Evolutionary conservation across 2,329 filamentous ascomycete species (phyloP).

Genomic region (Erysiphe pulchra): DNA sequence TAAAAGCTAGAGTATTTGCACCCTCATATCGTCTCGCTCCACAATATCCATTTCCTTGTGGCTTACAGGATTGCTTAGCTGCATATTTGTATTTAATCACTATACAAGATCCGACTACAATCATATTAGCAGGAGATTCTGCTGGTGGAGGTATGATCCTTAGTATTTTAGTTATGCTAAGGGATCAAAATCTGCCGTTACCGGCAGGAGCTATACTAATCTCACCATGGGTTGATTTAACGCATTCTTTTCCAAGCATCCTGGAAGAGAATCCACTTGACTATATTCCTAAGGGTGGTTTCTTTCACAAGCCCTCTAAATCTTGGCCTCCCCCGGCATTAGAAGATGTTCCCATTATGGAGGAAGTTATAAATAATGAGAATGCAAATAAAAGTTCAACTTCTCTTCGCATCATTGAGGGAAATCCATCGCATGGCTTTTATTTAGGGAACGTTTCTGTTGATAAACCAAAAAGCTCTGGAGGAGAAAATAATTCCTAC

Average conservation of each 20-base stretch:
- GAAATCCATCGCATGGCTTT: too few relatives aligned
- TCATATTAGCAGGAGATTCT: constrained; percentile 76
- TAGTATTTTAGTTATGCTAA: constrained; percentile 50
- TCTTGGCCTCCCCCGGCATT: constrained; percentile 84
- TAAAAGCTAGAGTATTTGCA: constrained; percentile 73
- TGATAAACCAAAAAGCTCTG: too few relatives aligned
- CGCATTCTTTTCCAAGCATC: constrained; percentile 88
- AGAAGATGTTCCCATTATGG: constrained; percentile 34
- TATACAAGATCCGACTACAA: constrained; percentile 51
- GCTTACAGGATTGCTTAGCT: constrained; percentile 68
- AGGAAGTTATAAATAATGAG: constrained; percentile 22
- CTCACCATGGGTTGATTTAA: constrained; percentile 88
- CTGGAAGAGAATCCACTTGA: constrained; percentile 45
- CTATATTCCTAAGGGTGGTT: constrained; percentile 71
- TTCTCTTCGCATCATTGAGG: too few relatives aligned
- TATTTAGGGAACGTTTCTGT: too few relatives aligned
- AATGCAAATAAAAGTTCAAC: constrained; percentile 19
- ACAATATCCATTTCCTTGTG: constrained; percentile 89
- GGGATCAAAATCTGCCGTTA: constrained; percentile 60
- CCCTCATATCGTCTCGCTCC: constrained; percentile 70
- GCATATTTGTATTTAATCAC: constrained; percentile 65
- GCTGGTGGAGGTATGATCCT: constrained; percentile 81
- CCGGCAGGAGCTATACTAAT: constrained; percentile 79
- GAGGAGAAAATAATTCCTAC: too few relatives aligned
- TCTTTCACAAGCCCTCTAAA: constrained; percentile 67